Conservation (phyloP, 2,329 filamentous ascomycete genomes). For the Tolypocladium cylindrosporum region DNA sequence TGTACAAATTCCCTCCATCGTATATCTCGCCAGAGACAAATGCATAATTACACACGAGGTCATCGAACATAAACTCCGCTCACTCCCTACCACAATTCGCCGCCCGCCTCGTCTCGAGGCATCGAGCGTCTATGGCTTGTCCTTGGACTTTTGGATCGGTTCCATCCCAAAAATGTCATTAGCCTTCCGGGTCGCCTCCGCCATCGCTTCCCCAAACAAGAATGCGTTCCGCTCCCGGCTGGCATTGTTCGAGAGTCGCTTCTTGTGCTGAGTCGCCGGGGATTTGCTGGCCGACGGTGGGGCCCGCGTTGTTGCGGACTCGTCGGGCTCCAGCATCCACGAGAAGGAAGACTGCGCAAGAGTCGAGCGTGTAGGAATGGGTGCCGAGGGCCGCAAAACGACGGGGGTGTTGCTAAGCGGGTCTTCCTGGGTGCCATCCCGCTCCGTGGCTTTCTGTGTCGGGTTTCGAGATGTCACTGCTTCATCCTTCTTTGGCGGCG, state of each 20-base stretch:
- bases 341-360: slow-evolving; percentile 68
- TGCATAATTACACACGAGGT: neutral
- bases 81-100: neutral
- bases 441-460: neutral
- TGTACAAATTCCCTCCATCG: neutral
- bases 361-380: slow-evolving; percentile 52
- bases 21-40: neutral
- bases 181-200: slow-evolving; percentile 23
- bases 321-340: slow-evolving; percentile 62
- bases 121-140: neutral
- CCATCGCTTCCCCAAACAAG: slow-evolving; percentile 44
- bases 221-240: slow-evolving; percentile 48
- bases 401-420: neutral
- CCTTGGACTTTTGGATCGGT: slow-evolving; percentile 27
- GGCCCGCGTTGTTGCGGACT: slow-evolving; percentile 17
- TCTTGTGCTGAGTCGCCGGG: slow-evolving; percentile 25
- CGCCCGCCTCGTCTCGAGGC: neutral
- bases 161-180: slow-evolving; percentile 48
- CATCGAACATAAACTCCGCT: neutral
- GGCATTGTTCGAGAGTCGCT: slow-evolving; percentile 30
- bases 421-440: neutral
- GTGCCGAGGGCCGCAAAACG: slow-evolving; percentile 16
- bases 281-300: slow-evolving; percentile 16
- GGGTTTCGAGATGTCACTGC: neutral
- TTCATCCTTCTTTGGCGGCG: neutral